These are phyloP conservation scores for Monilinia aucupariae DNA, from an alignment of 2,329 filamentous ascomycete species.

Conservation along the genomic window DNA sequence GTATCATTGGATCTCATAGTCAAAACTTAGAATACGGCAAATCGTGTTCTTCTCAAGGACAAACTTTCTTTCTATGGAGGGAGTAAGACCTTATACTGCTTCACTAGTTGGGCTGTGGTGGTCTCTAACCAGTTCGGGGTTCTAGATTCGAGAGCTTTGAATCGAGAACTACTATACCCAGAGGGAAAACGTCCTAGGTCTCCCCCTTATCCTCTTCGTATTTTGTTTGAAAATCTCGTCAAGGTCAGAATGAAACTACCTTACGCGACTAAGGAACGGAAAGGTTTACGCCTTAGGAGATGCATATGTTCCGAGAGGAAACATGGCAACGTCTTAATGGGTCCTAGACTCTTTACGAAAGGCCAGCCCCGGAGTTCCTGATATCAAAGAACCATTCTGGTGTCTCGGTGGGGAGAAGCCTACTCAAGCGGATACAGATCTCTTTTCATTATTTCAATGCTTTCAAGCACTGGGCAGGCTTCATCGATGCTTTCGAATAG, in stretches of 20 bases:
- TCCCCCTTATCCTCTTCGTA: constrained; percentile 47
- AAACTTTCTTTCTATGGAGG: constrained; percentile 57
- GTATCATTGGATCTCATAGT: constrained; percentile 37
- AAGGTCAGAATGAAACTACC: constrained; percentile 41
- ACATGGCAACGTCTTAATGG: constrained; percentile 50
- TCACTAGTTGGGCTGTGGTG: background rate
- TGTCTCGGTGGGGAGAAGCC: constrained; percentile 47
- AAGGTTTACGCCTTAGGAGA: constrained; percentile 47
- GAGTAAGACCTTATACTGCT: constrained; percentile 34
- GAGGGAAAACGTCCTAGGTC: constrained; percentile 46
- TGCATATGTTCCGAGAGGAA: constrained; percentile 42
- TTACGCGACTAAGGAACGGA: constrained; percentile 53
- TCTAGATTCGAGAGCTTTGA: constrained; percentile 50
- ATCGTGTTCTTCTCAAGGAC: constrained; percentile 54
- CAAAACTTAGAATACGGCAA: constrained; percentile 45
- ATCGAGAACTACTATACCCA: constrained; percentile 53
- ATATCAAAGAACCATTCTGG: constrained; percentile 46
- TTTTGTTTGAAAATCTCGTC: constrained; percentile 46
- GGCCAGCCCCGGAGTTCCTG: background rate
- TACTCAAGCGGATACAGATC: constrained; percentile 50
- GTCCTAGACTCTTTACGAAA: constrained; percentile 36
- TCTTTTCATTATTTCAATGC: constrained; percentile 51
- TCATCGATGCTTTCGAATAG: background rate
- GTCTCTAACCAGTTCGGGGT: background rate
- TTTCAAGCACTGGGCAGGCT: constrained; percentile 51